Percentiles rank a stretch among this genome's conserved stretches.
Evolutionary conservation across 73 alveolate genomes (phyloP).

Genomic region (Paramecium pentaurelia): DNA sequence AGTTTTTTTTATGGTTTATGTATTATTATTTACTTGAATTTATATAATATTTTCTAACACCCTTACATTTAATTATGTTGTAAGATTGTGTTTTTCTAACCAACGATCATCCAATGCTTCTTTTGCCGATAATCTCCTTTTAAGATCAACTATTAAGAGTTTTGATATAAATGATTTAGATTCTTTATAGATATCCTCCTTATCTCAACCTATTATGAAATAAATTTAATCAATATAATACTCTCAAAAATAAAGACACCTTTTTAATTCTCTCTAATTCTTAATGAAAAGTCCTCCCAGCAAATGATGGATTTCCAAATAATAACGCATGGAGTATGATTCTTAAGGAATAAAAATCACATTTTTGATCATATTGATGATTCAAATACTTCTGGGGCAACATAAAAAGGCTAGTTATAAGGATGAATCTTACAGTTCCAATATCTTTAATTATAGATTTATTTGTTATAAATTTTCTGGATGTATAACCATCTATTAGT

Average conservation of each 20-base stretch:
- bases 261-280: slow-evolving; percentile 55
- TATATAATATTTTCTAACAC: slow-evolving; percentile 28
- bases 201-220: slow-evolving; percentile 32
- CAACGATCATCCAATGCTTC: slow-evolving; percentile 64
- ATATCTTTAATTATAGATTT: slow-evolving; percentile 50
- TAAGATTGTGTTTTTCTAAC: slow-evolving; percentile 16
- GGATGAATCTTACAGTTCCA: slow-evolving; percentile 46
- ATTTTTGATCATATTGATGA: slow-evolving; percentile 65
- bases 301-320: slow-evolving; percentile 68
- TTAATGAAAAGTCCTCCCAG: slow-evolving; percentile 62
- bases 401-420: slow-evolving; percentile 49
- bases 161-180: slow-evolving; percentile 61
- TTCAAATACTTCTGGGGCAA: slow-evolving; percentile 74
- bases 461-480: slow-evolving; percentile 50
- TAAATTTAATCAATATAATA: background rate
- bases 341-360: slow-evolving; percentile 75
- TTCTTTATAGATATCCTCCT: slow-evolving; percentile 63
- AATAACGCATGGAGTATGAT: slow-evolving; percentile 64
- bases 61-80: slow-evolving; percentile 19
- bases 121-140: slow-evolving; percentile 57
- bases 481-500: slow-evolving; percentile 91
- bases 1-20: background rate
- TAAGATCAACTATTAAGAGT: slow-evolving; percentile 61
- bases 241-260: slow-evolving; percentile 50
- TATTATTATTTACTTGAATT: background rate